Evolutionary conservation across 305 asterid species (phyloP).

Genomic region (Fraxinus albicans): DNA sequence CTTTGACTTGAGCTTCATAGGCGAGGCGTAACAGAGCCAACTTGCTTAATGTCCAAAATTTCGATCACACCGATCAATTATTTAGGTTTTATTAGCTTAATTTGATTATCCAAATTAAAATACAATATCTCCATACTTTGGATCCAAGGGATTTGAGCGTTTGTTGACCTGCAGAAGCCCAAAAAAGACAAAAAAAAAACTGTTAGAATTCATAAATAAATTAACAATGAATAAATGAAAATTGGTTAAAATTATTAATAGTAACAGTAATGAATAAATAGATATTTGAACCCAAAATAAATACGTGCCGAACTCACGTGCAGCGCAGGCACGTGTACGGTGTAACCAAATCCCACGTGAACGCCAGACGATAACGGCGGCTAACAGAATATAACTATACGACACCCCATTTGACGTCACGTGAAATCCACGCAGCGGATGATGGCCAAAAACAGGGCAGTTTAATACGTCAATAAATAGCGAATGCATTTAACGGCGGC

Average conservation of each 20-base stretch:
- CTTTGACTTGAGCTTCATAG: too few relatives aligned
- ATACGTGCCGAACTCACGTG: background rate
- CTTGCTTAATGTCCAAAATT: background rate
- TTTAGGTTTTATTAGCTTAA: too few relatives aligned
- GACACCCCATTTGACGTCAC: background rate
- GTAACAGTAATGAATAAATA: background rate
- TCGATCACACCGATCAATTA: background rate
- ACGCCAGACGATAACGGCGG: constrained; percentile 5
- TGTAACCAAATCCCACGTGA: constrained; percentile 14
- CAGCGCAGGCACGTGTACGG: background rate
- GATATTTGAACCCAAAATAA: too few relatives aligned
- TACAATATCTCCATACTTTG: background rate
- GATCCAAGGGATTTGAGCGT: background rate
- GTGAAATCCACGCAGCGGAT: background rate
- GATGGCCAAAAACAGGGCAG: background rate
- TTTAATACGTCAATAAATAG: background rate
- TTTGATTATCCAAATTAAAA: background rate
- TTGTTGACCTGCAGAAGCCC: constrained; percentile 25
- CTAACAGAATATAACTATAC: background rate
- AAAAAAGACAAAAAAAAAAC: background rate
- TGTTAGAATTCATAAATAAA: background rate
- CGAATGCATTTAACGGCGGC: background rate
- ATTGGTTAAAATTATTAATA: background rate
- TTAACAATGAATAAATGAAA: background rate
- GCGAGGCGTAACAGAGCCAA: background rate